Evolutionary conservation across 805 yeast species (phyloP).

Genomic region (Candida orba): DNA sequence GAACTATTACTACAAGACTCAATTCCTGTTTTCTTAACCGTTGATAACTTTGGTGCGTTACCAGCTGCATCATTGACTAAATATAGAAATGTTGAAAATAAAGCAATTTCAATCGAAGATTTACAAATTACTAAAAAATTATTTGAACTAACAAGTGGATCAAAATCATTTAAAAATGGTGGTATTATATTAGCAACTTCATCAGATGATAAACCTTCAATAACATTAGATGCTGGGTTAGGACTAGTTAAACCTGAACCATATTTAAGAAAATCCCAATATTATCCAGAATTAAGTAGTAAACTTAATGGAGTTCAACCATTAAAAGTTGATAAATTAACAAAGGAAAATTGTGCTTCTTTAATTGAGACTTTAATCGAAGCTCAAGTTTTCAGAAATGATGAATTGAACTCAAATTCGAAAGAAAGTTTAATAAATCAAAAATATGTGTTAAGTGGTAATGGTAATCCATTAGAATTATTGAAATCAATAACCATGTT

Average conservation of each 20-base stretch:
- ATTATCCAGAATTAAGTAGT: slow-evolving; percentile 50
- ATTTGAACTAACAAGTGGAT: slow-evolving; percentile 48
- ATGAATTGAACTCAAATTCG: slow-evolving; percentile 26
- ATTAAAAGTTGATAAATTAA: slow-evolving; percentile 36
- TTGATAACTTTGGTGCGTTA: slow-evolving; percentile 69
- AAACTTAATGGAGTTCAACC: slow-evolving; percentile 32
- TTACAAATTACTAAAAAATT: slow-evolving; percentile 59
- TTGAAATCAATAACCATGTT: slow-evolving; percentile 21
- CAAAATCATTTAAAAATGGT: slow-evolving; percentile 46
- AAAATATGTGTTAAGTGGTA: slow-evolving; percentile 51
- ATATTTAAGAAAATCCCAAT: slow-evolving; percentile 42
- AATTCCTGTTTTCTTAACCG: slow-evolving; percentile 56
- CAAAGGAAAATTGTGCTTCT: slow-evolving; percentile 36
- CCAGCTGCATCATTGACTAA: slow-evolving; percentile 46
- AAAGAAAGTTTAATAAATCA: slow-evolving; percentile 35
- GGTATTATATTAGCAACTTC: slow-evolving; percentile 60
- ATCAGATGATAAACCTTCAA: slow-evolving; percentile 41
- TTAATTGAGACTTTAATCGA: slow-evolving; percentile 34
- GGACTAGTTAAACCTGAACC: slow-evolving; percentile 46
- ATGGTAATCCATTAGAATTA: slow-evolving; percentile 48
- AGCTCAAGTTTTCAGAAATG: slow-evolving; percentile 34
- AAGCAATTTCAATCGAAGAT: slow-evolving; percentile 48
- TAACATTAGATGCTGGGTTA: slow-evolving; percentile 55
- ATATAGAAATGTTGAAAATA: slow-evolving; percentile 52
- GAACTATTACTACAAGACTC: slow-evolving; percentile 46